Base-by-base conservation (phyloP, 805 yeast genomes). In the Saccharomycodes ludwigii region DNA sequence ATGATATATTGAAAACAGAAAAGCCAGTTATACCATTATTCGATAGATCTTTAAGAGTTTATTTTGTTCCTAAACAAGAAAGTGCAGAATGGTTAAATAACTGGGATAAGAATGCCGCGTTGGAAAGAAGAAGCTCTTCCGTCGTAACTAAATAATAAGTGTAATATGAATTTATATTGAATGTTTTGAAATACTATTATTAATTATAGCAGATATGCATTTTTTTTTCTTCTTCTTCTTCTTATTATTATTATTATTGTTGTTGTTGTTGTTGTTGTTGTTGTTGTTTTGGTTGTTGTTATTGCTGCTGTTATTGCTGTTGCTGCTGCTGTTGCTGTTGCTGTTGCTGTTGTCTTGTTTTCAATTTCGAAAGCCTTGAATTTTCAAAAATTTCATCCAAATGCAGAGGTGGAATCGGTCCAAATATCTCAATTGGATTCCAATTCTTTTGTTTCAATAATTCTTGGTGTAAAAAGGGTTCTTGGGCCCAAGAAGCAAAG, bases 1-100 rank as follows among this genome's bases (percentile, higher is more conserved):
- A 71, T 44, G 68, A 69, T 31, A 79, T 76, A 1, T 62, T 88
- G 40, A 66, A 72, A 58, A 65, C 71, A 30, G 71, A 66, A 22
- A 56, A 56, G 6, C 81, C 93, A 11, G 63, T 63, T 16, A 73
- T 83, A 6, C 94, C 95, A 2, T 52, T 86, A 26, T 75, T 86
- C 39, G 95, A 86, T 45, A 66, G 69, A 37, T 64, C 78, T 24
- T 63, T 83, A 36, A 67, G 84, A 41, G 47, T 88, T 7, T 84
- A 76, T 43, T 69, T 83, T 18, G 86, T 86, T 14, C 95, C 95
- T 6, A 82, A 77, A 50, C 58, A 48, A 4, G 77, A 76, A 27
- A 63, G 79, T 3, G 59, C 65, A 14, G 61, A 48, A 5, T 86
- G 95, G 94, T 46, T 83, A 21, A 43, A 61, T 1, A 58, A 53